A percentile compares a stretch with the other conserved stretches of the same genome.
phyloP scores from a whole-genome alignment of 2,329 filamentous ascomycete genomes.

The Pseudogymnoascus sp. region DNA sequence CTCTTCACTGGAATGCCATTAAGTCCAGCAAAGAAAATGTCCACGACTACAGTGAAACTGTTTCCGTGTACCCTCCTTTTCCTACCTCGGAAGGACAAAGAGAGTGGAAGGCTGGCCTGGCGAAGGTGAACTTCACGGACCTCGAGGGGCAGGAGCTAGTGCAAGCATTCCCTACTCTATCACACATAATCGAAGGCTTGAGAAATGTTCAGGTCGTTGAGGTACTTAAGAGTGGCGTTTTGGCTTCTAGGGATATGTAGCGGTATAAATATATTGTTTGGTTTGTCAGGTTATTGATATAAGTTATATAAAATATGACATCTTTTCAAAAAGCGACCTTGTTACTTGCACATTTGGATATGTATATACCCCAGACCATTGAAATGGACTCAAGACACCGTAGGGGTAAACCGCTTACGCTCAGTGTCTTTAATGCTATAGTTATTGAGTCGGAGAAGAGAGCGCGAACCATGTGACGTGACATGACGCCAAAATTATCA shows the following conservation, averaged over 20 bases:
- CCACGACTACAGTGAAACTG: background rate
- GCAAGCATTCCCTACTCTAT: constrained; percentile 16
- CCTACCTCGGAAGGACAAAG: background rate
- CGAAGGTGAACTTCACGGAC: constrained; percentile 14
- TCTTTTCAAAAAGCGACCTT: background rate
- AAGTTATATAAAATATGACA: background rate
- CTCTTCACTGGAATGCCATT: constrained; percentile 1
- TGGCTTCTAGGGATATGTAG: background rate
- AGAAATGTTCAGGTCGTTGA: constrained; percentile 13
- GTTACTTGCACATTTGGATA: background rate
- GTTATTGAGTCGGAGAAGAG: background rate
- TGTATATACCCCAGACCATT: too few relatives aligned
- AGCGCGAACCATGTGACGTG: background rate
- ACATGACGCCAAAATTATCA: too few relatives aligned
- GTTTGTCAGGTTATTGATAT: background rate
- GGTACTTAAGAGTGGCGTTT: constrained; percentile 12
- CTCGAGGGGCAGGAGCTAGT: constrained; percentile 13
- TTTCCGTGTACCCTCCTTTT: background rate
- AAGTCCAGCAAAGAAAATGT: background rate
- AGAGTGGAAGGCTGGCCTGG: constrained; percentile 15
- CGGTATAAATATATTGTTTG: background rate
- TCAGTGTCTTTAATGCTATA: background rate
- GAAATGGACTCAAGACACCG: background rate
- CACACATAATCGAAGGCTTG: constrained; percentile 16
- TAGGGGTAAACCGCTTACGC: background rate